These are phyloP conservation scores for Beauveria sp. DNA, from an alignment of 2,329 filamentous ascomycete genomes.

Conservation along the genomic window DNA sequence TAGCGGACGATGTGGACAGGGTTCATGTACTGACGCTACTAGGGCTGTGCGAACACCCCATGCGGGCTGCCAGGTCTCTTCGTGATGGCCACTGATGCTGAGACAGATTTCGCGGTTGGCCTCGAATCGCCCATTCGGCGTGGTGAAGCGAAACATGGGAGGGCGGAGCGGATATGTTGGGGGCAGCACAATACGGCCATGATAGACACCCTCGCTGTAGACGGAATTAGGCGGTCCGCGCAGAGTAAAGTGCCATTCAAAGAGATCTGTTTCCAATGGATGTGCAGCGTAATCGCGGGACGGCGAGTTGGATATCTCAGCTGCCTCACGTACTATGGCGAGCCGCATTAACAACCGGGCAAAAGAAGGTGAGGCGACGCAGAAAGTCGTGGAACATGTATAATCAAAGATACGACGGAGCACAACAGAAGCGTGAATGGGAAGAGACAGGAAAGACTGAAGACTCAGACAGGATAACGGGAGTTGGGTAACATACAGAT, in stretches of 20 bases:
- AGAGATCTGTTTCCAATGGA: constrained; percentile 82
- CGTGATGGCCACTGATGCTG: constrained; percentile 88
- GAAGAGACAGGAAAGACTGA: not conserved
- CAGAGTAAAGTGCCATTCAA: constrained; percentile 99
- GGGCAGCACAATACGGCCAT: constrained; percentile 89
- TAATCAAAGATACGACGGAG: not conserved
- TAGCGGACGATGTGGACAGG: too few species aligned
- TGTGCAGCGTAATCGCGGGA: constrained; percentile 79
- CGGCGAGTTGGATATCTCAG: constrained; percentile 72
- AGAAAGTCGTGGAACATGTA: not conserved
- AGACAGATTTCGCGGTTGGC: constrained; percentile 96
- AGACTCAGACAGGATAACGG: not conserved
- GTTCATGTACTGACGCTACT: constrained; percentile 38
- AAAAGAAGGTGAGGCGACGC: not conserved
- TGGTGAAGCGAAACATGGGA: constrained; percentile 91
- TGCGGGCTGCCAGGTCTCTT: constrained; percentile 97
- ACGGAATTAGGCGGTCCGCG: constrained; percentile 75
- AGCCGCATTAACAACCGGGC: constrained; percentile 39
- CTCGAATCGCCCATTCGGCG: constrained; percentile 87
- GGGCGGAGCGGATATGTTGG: constrained; percentile 85
- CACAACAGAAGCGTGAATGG: not conserved
- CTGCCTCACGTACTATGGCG: constrained; percentile 61
- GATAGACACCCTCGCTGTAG: constrained; percentile 80
- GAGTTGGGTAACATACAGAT: constrained; percentile 52
- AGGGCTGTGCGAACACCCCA: constrained; percentile 94